Evolutionary conservation across 768 basidiomycete species (phyloP), one percentile per base, ranked within the genome.

Genomic region (Amanita pseudoporphyria): DNA sequence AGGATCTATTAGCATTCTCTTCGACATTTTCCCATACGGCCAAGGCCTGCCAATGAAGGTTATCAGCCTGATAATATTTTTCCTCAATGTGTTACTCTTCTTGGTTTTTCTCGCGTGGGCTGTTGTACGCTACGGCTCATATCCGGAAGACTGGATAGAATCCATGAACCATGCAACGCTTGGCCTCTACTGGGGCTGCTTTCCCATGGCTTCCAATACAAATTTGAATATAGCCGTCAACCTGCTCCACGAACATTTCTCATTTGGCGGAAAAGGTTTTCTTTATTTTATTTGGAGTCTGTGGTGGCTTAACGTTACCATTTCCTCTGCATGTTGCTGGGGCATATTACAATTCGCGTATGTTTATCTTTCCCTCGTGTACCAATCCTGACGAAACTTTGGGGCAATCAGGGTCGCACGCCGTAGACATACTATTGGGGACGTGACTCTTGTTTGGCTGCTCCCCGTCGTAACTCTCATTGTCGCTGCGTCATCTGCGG

Each of bases 391-490:
- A 22, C 10, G 28, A 13, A 51, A 14, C 22, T 9, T 18, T 24
- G 6, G 31, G n/a, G 6, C 30, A 2, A 9, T 9, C 21, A 74
- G 73, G 85, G 76, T 79, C 62, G 76, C 63, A 61, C 70, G 33
- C 57, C 74, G 88, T 16, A 65, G 68, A 5, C 81, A 87, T 58
- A 63, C 77, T 0, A 57, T 81, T 5, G 66, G 73, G 37, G 59
- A 65, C 1, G 75, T 87, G 73, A 79, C 79, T 0, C 65, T 81
- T 19, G 61, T 71, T 18, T 89, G 87, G 86, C 67, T 89, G 6
- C 78, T 90, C 26, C 88, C 88, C 0, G 76, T 87, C 9, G 82
- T 90, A 3, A 78, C 87, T 0, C 71, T 83, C 13, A 74, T 84
- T 38, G 87, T 90, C 58, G 78, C 76, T 1, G 72, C 84, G 1